A percentile compares a stretch with the other conserved stretches of the same genome.
These are phyloP conservation scores for Halenospora varia DNA, from an alignment of 495 filamentous ascomycete genomes.

Conservation along the genomic window DNA sequence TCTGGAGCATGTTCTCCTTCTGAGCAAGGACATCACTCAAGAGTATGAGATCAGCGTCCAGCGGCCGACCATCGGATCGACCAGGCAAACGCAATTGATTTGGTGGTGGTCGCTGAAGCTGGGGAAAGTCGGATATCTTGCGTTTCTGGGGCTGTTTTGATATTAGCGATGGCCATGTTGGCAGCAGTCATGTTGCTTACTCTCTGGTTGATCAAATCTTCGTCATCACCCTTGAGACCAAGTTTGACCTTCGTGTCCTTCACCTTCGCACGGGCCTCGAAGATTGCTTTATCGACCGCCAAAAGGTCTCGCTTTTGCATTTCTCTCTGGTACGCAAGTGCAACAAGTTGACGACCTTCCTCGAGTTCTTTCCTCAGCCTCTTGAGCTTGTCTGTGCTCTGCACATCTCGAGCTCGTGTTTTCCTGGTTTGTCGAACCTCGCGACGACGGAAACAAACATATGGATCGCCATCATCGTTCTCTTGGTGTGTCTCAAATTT, in stretches of 20 bases:
- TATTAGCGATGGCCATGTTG: conserved; percentile 22
- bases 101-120: conserved; percentile 49
- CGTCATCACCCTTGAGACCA: conserved; percentile 86
- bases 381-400: conserved; percentile 91
- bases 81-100: conserved; percentile 63
- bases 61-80: conserved; percentile 64
- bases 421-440: conserved; percentile 93
- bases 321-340: conserved; percentile 74
- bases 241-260: conserved; percentile 86
- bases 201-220: conserved; percentile 92
- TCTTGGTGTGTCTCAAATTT: conserved; percentile 93
- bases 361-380: conserved; percentile 88
- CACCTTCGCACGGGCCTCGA: conserved; percentile 72
- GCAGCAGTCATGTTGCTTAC: conserved; percentile 40
- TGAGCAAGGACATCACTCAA: conserved; percentile 74
- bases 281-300: conserved; percentile 66
- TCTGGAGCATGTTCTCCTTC: conserved; percentile 72
- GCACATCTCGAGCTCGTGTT: conserved; percentile 88
- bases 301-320: conserved; percentile 72
- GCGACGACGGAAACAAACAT: conserved; percentile 95
- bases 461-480: conserved; percentile 92
- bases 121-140: conserved; percentile 51
- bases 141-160: conserved; percentile 59
- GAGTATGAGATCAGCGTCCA: conserved; percentile 71
- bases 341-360: conserved; percentile 76